These are phyloP conservation scores for Wallacemonas sp. DNA, from an alignment of 208 protist species.

Conservation along the genomic window DNA sequence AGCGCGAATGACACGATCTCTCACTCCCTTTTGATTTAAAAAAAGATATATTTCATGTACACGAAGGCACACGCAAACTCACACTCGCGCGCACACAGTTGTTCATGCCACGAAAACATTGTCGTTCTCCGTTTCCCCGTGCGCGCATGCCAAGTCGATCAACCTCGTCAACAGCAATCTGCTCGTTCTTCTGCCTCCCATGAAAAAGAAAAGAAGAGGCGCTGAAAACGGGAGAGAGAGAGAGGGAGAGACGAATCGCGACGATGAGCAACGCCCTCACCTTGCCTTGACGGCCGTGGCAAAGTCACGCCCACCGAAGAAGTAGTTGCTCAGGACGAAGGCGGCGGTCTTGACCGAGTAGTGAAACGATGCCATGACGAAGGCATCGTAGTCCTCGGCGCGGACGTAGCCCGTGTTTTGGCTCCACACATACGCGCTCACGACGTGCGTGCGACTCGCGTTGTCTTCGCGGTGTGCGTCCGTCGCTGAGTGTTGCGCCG, in stretches of 20 bases:
- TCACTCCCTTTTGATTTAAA: too few species aligned
- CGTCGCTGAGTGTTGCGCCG: not conserved
- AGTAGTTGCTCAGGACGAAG: conserved; percentile 62
- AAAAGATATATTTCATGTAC: too few species aligned
- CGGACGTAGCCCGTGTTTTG: conserved; percentile 40
- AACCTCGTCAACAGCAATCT: too few species aligned
- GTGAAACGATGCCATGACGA: conserved; percentile 38
- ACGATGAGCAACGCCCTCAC: not conserved
- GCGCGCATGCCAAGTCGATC: too few species aligned
- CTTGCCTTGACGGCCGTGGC: not conserved
- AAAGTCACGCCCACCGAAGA: conserved; percentile 43
- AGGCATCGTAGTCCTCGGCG: conserved; percentile 32
- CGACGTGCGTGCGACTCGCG: not conserved
- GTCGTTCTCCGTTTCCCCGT: too few species aligned
- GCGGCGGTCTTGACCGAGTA: conserved; percentile 49
- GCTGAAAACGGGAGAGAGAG: not conserved
- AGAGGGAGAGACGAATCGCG: conserved; percentile 1
- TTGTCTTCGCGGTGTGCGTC: not conserved
- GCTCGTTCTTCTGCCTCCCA: too few species aligned
- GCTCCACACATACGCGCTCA: conserved; percentile 42
- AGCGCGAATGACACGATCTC: too few species aligned
- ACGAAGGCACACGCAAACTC: too few species aligned
- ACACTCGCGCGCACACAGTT: too few species aligned
- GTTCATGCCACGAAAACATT: conserved; percentile 3
- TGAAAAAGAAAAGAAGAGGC: conserved; percentile 10